Evolutionary conservation across 805 yeast species (phyloP).

Genomic region (Candida golubevii): DNA sequence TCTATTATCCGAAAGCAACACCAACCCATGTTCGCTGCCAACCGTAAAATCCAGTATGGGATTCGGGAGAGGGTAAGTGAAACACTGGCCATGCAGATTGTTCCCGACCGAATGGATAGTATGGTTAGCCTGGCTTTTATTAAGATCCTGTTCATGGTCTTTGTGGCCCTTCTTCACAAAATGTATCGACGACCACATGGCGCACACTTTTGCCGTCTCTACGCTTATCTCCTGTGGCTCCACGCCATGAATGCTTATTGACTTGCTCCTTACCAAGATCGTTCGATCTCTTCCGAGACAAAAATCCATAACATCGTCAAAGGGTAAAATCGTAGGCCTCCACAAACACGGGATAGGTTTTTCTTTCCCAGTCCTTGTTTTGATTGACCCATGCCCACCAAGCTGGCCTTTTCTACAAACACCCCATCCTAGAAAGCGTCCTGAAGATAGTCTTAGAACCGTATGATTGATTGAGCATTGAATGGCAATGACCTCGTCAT

Average conservation of each 20-base stretch:
- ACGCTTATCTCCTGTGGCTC: constrained; percentile 1
- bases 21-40: constrained; percentile 88
- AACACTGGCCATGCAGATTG: constrained; percentile 68
- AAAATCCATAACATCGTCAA: constrained; percentile 14
- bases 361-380: constrained; percentile 2
- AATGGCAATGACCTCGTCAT: constrained; percentile 10
- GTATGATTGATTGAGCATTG: constrained; percentile 46
- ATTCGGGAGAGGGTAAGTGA: constrained; percentile 18
- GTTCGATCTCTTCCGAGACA: constrained; percentile 60
- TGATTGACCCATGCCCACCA: constrained; percentile 13
- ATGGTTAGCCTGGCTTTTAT: too few species aligned
- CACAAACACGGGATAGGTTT: constrained; percentile 19
- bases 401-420: constrained; percentile 59
- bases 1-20: constrained; percentile 22
- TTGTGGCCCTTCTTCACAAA: not conserved
- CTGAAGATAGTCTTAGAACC: constrained; percentile 35
- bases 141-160: too few species aligned
- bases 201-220: constrained; percentile 23
- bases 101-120: constrained; percentile 59
- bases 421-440: constrained; percentile 63
- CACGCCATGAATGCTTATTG: constrained; percentile 19
- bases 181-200: constrained; percentile 85
- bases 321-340: constrained; percentile 21
- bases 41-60: constrained; percentile 30
- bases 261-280: constrained; percentile 24